Conservation (phyloP, 2,329 filamentous ascomycete genomes). For the Epichloe sylvatica region DNA sequence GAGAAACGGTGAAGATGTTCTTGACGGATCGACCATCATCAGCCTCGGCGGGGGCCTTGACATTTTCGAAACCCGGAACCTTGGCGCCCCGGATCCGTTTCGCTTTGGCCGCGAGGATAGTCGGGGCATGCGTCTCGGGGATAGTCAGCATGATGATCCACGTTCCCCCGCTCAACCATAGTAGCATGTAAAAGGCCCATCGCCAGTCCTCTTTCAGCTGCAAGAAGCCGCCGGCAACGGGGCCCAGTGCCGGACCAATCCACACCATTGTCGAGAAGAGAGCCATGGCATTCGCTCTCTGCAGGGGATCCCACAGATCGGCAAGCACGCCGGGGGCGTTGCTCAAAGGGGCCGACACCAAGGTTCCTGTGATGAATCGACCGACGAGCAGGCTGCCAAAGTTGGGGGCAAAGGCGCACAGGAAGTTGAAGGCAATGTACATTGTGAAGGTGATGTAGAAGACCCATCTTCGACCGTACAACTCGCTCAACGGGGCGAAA, state of each 20-base stretch:
- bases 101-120: slow-evolving; percentile 40
- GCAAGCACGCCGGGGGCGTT: slow-evolving; percentile 38
- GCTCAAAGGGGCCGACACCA: slow-evolving; percentile 36
- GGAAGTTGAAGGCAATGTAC: slow-evolving; percentile 37
- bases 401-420: slow-evolving; percentile 41
- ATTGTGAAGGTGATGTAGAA: slow-evolving; percentile 35
- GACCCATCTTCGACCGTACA: slow-evolving; percentile 40
- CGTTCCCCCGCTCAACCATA: slow-evolving; percentile 28
- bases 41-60: slow-evolving; percentile 35
- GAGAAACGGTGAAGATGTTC: slow-evolving; percentile 35
- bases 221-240: slow-evolving; percentile 42
- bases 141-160: slow-evolving; percentile 39
- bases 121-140: slow-evolving; percentile 41
- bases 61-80: slow-evolving; percentile 36
- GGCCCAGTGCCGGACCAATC: slow-evolving; percentile 38
- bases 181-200: slow-evolving; percentile 36
- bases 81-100: slow-evolving; percentile 32
- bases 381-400: slow-evolving; percentile 39
- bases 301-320: slow-evolving; percentile 37
- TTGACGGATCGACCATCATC: slow-evolving; percentile 27
- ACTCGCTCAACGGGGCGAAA: slow-evolving; percentile 44
- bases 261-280: slow-evolving; percentile 39
- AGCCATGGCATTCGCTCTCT: slow-evolving; percentile 40
- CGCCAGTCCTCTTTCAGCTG: slow-evolving; percentile 40
- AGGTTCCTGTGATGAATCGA: slow-evolving; percentile 40